Conservation (phyloP, 2,329 filamentous ascomycete genomes). For the Macroventuria anomochaeta region DNA sequence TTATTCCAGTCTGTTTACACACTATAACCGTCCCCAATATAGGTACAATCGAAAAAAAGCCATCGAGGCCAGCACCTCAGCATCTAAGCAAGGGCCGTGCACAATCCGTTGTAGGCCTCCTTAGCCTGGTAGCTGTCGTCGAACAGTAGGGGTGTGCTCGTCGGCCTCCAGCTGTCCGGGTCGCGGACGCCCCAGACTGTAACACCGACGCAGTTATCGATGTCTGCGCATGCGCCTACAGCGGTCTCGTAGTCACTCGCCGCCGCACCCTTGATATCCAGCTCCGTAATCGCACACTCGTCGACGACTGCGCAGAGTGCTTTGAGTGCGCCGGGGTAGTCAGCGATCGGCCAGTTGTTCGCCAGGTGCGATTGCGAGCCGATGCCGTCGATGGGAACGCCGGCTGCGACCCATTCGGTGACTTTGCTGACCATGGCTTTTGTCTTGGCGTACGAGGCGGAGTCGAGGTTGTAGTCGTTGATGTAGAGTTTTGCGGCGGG, state of each 20-base stretch:
- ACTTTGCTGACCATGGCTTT: slow-evolving; percentile 64
- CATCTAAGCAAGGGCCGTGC: slow-evolving; percentile 11
- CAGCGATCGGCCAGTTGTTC: slow-evolving; percentile 52
- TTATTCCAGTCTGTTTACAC: not conserved
- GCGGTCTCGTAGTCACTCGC: slow-evolving; percentile 64
- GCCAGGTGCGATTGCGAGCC: slow-evolving; percentile 65
- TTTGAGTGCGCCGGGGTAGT: slow-evolving; percentile 58
- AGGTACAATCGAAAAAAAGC: not conserved
- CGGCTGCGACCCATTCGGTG: slow-evolving; percentile 66
- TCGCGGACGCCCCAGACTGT: slow-evolving; percentile 66
- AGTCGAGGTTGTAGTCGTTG: slow-evolving; percentile 73
- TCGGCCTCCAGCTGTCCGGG: slow-evolving; percentile 52
- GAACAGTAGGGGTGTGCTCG: slow-evolving; percentile 51
- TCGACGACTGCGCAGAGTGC: slow-evolving; percentile 59
- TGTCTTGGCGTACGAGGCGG: slow-evolving; percentile 64
- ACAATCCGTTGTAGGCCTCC: slow-evolving; percentile 44
- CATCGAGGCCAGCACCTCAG: not conserved
- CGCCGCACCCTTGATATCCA: slow-evolving; percentile 68
- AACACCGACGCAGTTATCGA: slow-evolving; percentile 68
- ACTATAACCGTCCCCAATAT: not conserved
- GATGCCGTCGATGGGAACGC: slow-evolving; percentile 70
- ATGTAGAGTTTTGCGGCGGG: slow-evolving; percentile 74
- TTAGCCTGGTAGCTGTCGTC: slow-evolving; percentile 52
- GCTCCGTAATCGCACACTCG: slow-evolving; percentile 70
- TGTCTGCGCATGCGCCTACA: slow-evolving; percentile 62